Evolutionary conservation across 1,139 yeast species (phyloP).

Genomic region (Geotrichum phurueaensis): DNA sequence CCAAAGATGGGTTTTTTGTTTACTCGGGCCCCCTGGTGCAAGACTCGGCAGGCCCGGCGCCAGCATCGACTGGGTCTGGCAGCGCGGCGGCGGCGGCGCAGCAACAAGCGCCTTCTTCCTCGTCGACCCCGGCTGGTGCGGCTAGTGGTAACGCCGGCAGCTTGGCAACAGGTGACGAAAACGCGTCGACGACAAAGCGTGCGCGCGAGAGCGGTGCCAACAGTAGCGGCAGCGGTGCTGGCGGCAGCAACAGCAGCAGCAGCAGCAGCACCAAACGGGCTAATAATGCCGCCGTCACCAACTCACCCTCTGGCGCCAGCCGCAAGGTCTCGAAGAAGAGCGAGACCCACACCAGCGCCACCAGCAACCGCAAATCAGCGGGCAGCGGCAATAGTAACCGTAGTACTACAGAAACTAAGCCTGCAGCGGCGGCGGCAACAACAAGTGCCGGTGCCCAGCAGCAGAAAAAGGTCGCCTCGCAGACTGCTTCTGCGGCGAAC

Average conservation of each 20-base stretch:
- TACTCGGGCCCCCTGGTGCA: constrained; percentile 90
- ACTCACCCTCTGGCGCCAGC: not conserved
- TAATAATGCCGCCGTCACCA: not conserved
- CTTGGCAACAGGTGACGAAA: constrained; percentile 18
- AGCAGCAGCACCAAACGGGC: constrained; percentile 7
- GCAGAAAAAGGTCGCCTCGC: not conserved
- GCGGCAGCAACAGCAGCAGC: constrained; percentile 12
- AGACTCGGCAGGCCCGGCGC: constrained; percentile 21
- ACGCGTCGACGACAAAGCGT: constrained; percentile 2
- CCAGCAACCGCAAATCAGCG: constrained; percentile 1
- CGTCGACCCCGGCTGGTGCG: not conserved
- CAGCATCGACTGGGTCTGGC: not conserved
- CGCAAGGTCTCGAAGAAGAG: constrained; percentile 14
- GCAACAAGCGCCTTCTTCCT: not conserved
- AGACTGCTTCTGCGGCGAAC: not conserved
- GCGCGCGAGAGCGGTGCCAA: constrained; percentile 6
- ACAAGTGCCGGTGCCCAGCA: not conserved
- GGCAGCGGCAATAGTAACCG: not conserved
- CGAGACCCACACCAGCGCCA: constrained; percentile 10
- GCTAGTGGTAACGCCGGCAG: constrained; percentile 30
- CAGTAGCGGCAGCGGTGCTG: constrained; percentile 7
- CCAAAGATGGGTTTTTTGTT: constrained; percentile 93
- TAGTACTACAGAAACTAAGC: not conserved
- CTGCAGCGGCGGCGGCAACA: not conserved
- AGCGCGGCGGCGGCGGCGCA: not conserved